Percentiles rank a stretch among this genome's conserved stretches.
phyloP scores from a whole-genome alignment of 495 filamentous ascomycete genomes.

The Aspergillus saccharolyticus region DNA sequence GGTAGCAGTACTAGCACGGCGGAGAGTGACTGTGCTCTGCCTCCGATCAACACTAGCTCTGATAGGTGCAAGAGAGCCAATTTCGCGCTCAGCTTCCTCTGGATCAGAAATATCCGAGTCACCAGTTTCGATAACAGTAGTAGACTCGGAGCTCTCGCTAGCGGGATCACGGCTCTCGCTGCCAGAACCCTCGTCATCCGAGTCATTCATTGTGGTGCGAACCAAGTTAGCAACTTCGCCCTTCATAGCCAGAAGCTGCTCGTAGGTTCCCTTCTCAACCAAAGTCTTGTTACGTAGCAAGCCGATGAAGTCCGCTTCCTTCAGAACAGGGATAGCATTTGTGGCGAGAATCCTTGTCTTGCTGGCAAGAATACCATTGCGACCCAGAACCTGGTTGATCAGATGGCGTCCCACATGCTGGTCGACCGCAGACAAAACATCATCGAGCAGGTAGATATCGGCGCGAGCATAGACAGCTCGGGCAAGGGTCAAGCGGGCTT shows the following conservation, averaged over 20 bases:
- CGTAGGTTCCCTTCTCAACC: slow-evolving; percentile 81
- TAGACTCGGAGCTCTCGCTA: slow-evolving; percentile 49
- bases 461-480: slow-evolving; percentile 94
- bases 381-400: slow-evolving; percentile 87
- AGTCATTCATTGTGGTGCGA: slow-evolving; percentile 65
- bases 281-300: slow-evolving; percentile 79
- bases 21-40: slow-evolving; percentile 68
- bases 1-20: slow-evolving; percentile 86
- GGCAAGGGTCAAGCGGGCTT: slow-evolving; percentile 90
- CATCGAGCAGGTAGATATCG: slow-evolving; percentile 95
- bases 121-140: slow-evolving; percentile 46
- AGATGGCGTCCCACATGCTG: slow-evolving; percentile 95
- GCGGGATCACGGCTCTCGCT: slow-evolving; percentile 46
- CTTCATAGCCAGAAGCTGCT: slow-evolving; percentile 88
- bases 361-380: slow-evolving; percentile 70
- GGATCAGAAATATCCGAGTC: slow-evolving; percentile 52
- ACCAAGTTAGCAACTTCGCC: slow-evolving; percentile 84
- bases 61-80: slow-evolving; percentile 69
- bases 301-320: slow-evolving; percentile 80
- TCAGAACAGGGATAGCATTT: slow-evolving; percentile 89
- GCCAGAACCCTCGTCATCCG: slow-evolving; percentile 53
- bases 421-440: slow-evolving; percentile 92
- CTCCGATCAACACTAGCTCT: slow-evolving; percentile 52
- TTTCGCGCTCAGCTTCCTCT: slow-evolving; percentile 66
- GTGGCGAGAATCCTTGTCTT: slow-evolving; percentile 95